A percentile compares a stretch with the other conserved stretches of the same genome.
Conservation (phyloP, 139 green algal genomes). For the Eudorina sp. region DNA sequence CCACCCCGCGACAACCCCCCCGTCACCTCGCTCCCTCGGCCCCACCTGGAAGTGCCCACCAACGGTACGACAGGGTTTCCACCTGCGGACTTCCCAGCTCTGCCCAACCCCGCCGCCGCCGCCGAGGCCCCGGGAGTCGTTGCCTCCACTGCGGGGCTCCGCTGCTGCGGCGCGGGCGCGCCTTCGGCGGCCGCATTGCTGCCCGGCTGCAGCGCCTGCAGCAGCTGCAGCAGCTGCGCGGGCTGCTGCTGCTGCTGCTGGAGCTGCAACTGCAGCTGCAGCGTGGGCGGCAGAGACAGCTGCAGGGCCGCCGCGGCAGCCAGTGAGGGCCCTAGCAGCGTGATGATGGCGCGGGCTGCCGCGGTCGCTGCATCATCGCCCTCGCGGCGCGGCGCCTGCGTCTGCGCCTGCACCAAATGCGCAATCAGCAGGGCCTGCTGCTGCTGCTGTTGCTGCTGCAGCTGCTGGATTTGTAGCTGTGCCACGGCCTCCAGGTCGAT, state of each 20-base stretch:
- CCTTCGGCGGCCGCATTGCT: neutral
- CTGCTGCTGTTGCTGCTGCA: slow-evolving; percentile 32
- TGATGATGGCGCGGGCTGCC: slow-evolving; percentile 17
- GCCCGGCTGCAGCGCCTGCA: neutral
- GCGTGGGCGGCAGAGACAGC: neutral
- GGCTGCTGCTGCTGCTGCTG: neutral
- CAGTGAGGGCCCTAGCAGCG: neutral
- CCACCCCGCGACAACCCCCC: neutral
- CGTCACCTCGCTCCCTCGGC: neutral
- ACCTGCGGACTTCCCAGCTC: too few relatives aligned
- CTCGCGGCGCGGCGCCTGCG: neutral
- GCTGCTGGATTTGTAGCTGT: slow-evolving; percentile 7
- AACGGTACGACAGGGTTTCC: too few relatives aligned
- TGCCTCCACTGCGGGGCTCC: too few relatives aligned
- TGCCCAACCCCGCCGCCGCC: too few relatives aligned
- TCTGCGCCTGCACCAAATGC: slow-evolving; percentile 28
- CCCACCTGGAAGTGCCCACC: too few relatives aligned
- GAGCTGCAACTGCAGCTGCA: slow-evolving; percentile 1
- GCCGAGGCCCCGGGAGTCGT: too few relatives aligned
- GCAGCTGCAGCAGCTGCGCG: neutral
- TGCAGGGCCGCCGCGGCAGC: neutral
- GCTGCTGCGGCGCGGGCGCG: too few relatives aligned
- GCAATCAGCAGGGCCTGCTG: slow-evolving; percentile 12
- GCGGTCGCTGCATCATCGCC: slow-evolving; percentile 16
- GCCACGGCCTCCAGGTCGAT: neutral